These are phyloP conservation scores for Fusarium subtropicale DNA, from an alignment of 2,329 filamentous ascomycete genomes.

Conservation along the genomic window DNA sequence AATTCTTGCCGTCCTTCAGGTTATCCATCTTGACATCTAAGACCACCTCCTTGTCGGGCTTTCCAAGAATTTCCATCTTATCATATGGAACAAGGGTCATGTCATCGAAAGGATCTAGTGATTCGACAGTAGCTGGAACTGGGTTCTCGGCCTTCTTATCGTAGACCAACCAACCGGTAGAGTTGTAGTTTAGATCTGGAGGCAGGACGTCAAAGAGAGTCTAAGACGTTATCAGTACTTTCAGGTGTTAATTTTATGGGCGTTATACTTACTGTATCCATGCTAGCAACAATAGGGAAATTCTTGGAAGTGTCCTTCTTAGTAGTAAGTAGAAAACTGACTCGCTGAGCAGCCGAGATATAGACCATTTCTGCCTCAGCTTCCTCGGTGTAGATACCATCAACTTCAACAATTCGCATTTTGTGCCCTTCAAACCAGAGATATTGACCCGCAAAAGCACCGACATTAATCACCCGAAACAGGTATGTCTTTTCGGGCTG, in stretches of 20 bases:
- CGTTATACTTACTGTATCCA: conserved; percentile 70
- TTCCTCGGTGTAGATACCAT: conserved; percentile 75
- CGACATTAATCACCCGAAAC: conserved; percentile 78
- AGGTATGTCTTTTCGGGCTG: conserved; percentile 77
- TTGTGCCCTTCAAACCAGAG: conserved; percentile 75
- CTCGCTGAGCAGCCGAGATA: conserved; percentile 74
- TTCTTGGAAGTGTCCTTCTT: conserved; percentile 71
- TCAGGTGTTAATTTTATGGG: background rate
- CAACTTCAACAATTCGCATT: conserved; percentile 77
- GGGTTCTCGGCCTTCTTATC: conserved; percentile 60
- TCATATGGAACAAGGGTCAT: conserved; percentile 77
- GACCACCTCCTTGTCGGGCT: conserved; percentile 72
- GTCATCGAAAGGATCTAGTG: conserved; percentile 79
- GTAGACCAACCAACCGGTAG: conserved; percentile 73
- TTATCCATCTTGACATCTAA: conserved; percentile 74
- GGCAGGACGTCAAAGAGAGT: conserved; percentile 77
- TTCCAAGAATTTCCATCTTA: conserved; percentile 67
- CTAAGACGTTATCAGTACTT: conserved; percentile 49
- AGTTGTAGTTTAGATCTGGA: conserved; percentile 73
- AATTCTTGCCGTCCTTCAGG: conserved; percentile 69
- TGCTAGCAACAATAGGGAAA: conserved; percentile 75
- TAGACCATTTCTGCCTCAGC: conserved; percentile 73
- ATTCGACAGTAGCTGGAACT: conserved; percentile 66
- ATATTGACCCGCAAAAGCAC: conserved; percentile 76
- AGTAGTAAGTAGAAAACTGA: conserved; percentile 71